phyloP scores from a whole-genome alignment of 78 protist genomes.

The Isochrysis galbana region DNA sequence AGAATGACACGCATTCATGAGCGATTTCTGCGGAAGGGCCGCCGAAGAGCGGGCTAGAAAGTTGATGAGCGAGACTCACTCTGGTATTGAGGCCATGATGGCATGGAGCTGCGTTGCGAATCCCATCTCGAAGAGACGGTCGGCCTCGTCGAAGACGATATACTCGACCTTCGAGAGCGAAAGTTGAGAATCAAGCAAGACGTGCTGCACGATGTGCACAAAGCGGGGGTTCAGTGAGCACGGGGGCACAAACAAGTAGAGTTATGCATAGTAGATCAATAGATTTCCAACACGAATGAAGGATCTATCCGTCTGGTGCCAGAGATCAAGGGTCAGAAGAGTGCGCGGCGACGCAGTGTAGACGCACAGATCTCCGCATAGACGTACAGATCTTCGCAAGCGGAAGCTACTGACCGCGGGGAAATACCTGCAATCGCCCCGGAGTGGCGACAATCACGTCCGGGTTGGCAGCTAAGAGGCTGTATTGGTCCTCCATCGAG shows the following conservation, averaged over 20 bases:
- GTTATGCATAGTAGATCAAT: not conserved
- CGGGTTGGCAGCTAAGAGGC: slow-evolving; percentile 81
- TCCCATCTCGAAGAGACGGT: slow-evolving; percentile 97
- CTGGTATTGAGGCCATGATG: not conserved
- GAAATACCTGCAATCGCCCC: slow-evolving; percentile 91
- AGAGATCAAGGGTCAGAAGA: not conserved
- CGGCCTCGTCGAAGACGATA: slow-evolving; percentile 98
- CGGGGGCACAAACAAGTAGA: not conserved
- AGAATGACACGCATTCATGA: no score
- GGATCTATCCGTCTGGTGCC: no score
- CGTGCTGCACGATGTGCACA: slow-evolving; percentile 70
- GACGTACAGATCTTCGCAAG: no score
- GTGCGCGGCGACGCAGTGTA: no score
- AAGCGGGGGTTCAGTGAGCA: not conserved
- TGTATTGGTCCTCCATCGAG: slow-evolving; percentile 80
- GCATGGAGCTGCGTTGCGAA: slow-evolving; percentile 69
- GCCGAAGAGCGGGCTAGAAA: no score
- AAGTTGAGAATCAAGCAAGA: slow-evolving; percentile 78
- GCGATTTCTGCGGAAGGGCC: no score
- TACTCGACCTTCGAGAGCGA: slow-evolving; percentile 61
- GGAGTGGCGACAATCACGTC: slow-evolving; percentile 97
- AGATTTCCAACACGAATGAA: no score
- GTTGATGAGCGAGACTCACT: no score
- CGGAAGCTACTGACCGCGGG: no score
- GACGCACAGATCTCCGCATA: no score